Conservation (phyloP, 805 yeast species). For the Kazachstania africana region DNA sequence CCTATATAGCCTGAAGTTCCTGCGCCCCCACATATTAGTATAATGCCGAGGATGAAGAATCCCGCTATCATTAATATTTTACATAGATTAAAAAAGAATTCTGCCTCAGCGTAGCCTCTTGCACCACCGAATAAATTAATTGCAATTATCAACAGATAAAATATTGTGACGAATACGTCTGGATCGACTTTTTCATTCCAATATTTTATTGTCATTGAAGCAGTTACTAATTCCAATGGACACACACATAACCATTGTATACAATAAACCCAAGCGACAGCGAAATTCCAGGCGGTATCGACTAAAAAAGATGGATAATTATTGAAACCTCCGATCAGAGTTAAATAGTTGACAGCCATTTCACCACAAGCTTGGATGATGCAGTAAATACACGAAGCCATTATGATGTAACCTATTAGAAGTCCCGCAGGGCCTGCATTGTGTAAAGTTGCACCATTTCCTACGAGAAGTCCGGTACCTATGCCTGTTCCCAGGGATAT, state of each 20-base stretch:
- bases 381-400: conserved; percentile 44
- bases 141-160: conserved; percentile 27
- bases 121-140: conserved; percentile 45
- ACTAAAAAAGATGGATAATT: conserved; percentile 42
- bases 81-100: conserved; percentile 34
- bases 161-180: conserved; percentile 19
- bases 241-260: conserved; percentile 43
- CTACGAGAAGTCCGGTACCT: conserved; percentile 60
- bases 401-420: conserved; percentile 42
- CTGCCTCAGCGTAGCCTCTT: conserved; percentile 43
- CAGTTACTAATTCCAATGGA: conserved; percentile 46
- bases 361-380: conserved; percentile 52
- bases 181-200: conserved; percentile 28
- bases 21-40: conserved; percentile 36
- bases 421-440: conserved; percentile 35
- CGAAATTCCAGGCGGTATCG: conserved; percentile 49
- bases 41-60: conserved; percentile 40
- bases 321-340: conserved; percentile 50
- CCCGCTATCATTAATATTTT: conserved; percentile 34
- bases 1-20: conserved; percentile 32
- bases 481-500: conserved; percentile 72
- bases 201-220: conserved; percentile 38
- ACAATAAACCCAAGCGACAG: conserved; percentile 49
- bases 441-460: conserved; percentile 36
- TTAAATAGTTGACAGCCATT: conserved; percentile 44